Evolutionary conservation across 169 alveolate genomes (phyloP), one percentile per base, ranked within the genome.

Genomic region (Theileria orientalis): DNA sequence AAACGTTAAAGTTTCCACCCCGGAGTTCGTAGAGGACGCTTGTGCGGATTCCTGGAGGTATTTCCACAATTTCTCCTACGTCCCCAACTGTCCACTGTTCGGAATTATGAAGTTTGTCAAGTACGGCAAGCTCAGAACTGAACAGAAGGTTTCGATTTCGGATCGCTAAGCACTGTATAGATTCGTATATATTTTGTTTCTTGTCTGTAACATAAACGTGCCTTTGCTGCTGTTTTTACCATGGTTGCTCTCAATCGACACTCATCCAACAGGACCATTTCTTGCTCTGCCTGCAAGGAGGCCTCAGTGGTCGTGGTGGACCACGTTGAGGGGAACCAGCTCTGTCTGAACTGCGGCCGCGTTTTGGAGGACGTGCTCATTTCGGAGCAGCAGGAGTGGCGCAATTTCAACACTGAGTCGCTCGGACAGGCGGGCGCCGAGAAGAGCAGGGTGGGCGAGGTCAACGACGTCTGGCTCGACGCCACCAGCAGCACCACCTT

Each of bases 341-440:
- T 93, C 32, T 93, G 97, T 73, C 77, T 89, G 62, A 82, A 82
- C 27, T 93, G 97, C 44, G 97, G 97, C 11, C 60, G 83, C 8
- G 94, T 93, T 19, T 79, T 94, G 33, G 97, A 93, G 63, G 83
- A 70, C 59, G 83, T 83, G 42, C 87, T 92, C 14, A 74, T 93
- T 14, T 90, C 92, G 14, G 97, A 93, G 16, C 95, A 93, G 61
- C 96, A 93, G 61, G 97, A 93, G 60, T 93, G 97, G 97, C 82
- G 97, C n/a, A 87, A 83, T 41, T 93, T 93, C 69, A 86, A 84
- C 25, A 51, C 87, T 0, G 93, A 86, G 29, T 46, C 84, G 16
- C 91, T 61, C 46, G 96, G 94, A 16, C 89, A 91, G 2, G 88
- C 85, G 21, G 90, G 92, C 0, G 88, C 74, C 51, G 95, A 92